phyloP scores from a whole-genome alignment of 2,329 filamentous ascomycete species.

The Elsinoe fawcettii region DNA sequence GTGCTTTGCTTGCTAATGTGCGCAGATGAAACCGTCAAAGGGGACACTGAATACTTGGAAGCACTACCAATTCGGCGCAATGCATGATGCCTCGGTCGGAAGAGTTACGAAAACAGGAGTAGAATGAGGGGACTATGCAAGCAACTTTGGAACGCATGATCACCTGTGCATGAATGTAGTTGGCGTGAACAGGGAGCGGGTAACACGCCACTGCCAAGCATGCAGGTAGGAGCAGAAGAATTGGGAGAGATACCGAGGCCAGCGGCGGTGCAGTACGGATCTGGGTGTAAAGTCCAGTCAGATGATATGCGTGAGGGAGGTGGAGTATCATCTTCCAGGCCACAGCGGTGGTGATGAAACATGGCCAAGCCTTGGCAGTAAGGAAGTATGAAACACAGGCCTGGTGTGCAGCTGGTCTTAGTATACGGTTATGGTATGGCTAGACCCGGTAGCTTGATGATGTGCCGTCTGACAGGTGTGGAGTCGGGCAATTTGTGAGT shows the following conservation, averaged over 20 bases:
- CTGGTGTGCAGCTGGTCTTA: background rate
- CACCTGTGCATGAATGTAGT: background rate
- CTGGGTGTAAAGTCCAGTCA: background rate
- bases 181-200: background rate
- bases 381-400: background rate
- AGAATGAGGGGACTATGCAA: background rate
- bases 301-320: background rate
- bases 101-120: background rate
- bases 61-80: background rate
- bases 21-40: conserved; percentile 2
- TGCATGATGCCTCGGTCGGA: background rate
- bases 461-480: background rate
- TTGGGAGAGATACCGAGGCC: background rate
- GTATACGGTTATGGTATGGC: background rate
- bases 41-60: background rate
- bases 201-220: background rate
- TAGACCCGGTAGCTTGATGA: background rate
- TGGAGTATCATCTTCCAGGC: background rate
- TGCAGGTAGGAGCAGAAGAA: background rate
- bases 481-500: background rate
- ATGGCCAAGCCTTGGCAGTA: background rate
- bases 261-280: background rate
- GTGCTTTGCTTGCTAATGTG: background rate
- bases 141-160: background rate
- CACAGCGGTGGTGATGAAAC: conserved; percentile 2